A percentile compares a stretch with the other conserved stretches of the same genome.
These are phyloP conservation scores for Prinsepia uniflora DNA, from an alignment of 306 rosid species.

Conservation along the genomic window DNA sequence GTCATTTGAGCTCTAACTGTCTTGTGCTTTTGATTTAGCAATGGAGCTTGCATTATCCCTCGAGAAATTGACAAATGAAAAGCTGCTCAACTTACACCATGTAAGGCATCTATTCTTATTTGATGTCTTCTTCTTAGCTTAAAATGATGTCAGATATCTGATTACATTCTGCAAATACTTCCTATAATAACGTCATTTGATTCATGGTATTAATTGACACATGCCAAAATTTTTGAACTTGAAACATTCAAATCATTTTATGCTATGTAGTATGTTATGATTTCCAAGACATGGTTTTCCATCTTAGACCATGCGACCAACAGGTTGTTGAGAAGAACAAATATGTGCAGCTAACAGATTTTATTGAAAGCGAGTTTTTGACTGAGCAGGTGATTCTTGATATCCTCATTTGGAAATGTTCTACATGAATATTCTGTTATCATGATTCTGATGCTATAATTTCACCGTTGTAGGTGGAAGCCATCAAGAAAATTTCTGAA, in stretches of 20 bases:
- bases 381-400: slow-evolving; percentile 66
- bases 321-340: slow-evolving; percentile 65
- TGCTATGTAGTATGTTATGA: not conserved
- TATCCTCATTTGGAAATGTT: not conserved
- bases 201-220: not conserved
- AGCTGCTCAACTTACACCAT: slow-evolving; percentile 64
- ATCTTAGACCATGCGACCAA: not conserved
- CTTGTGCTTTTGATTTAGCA: slow-evolving; percentile 38
- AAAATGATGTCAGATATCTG: slow-evolving; percentile 31
- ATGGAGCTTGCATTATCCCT: slow-evolving; percentile 94
- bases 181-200: not conserved
- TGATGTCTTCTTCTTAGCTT: slow-evolving; percentile 22
- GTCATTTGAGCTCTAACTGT: not conserved
- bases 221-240: not conserved
- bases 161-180: slow-evolving; percentile 27
- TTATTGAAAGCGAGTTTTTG: slow-evolving; percentile 65
- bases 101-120: slow-evolving; percentile 39
- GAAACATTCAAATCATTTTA: not conserved
- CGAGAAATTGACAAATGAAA: slow-evolving; percentile 83
- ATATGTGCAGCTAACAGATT: slow-evolving; percentile 75
- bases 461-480: slow-evolving; percentile 53
- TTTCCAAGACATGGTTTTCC: not conserved
- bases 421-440: not conserved
- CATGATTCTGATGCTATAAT: not conserved
- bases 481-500: slow-evolving; percentile 80